phyloP scores from a whole-genome alignment of 208 protist species.

The Acanthamoeba healyi region DNA sequence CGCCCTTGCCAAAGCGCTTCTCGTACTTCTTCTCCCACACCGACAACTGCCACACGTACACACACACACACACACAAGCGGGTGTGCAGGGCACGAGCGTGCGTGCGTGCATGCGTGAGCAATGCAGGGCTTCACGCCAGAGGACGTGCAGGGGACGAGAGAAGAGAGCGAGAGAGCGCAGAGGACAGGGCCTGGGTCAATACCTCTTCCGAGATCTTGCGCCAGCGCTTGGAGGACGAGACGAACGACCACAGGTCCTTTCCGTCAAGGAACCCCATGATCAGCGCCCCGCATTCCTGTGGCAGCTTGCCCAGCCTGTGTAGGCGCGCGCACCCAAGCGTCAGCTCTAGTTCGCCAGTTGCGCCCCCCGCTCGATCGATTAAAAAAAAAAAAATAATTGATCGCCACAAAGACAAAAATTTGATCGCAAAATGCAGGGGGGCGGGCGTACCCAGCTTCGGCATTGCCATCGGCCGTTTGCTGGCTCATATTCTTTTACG shows the following conservation, averaged over 20 bases:
- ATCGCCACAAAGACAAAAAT: too few relatives aligned
- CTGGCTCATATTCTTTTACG: background rate
- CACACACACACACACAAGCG: background rate
- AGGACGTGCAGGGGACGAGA: background rate
- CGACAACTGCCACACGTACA: background rate
- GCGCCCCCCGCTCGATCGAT: too few relatives aligned
- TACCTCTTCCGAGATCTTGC: conserved; percentile 47
- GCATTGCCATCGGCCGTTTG: background rate
- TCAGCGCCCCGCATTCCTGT: background rate
- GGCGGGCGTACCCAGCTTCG: background rate
- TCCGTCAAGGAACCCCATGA: conserved; percentile 13
- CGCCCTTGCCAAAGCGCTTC: conserved; percentile 16
- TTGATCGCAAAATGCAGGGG: background rate
- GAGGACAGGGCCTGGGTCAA: background rate
- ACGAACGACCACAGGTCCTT: conserved; percentile 48
- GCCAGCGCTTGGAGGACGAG: conserved; percentile 38
- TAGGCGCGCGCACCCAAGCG: too few relatives aligned
- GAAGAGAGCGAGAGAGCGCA: background rate
- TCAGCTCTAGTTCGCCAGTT: too few relatives aligned
- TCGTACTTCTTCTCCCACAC: conserved; percentile 53
- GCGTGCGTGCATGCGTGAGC: too few relatives aligned
- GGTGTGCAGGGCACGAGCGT: too few relatives aligned
- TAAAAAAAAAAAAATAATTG: too few relatives aligned
- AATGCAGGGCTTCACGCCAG: too few relatives aligned
- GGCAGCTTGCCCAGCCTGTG: conserved; percentile 14